Conservation (phyloP, 306 rosid species). For the Glycyrrhiza uralensis region DNA sequence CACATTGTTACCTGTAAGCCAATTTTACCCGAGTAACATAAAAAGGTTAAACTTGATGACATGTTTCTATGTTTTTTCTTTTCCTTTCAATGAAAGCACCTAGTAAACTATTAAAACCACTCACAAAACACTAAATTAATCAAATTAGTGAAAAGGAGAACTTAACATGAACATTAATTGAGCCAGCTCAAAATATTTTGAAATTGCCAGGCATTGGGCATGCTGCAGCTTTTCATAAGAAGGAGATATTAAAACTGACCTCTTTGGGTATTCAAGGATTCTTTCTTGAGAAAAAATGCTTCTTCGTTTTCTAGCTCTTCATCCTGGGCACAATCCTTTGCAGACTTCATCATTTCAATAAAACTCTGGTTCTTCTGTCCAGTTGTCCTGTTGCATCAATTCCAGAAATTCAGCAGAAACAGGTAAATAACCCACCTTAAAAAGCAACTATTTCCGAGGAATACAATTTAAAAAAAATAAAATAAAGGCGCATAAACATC, state of each 20-base stretch:
- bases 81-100: not conserved
- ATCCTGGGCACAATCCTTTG: constrained; percentile 56
- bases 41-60: not conserved
- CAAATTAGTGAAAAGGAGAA: not conserved
- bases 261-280: constrained; percentile 43
- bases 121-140: not conserved
- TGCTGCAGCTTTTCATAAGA: not conserved
- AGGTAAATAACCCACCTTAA: not conserved
- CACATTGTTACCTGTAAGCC: not conserved
- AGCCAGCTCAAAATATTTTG: not conserved
- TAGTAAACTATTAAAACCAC: not conserved
- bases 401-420: constrained; percentile 18
- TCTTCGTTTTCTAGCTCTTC: constrained; percentile 71
- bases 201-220: not conserved
- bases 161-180: not conserved
- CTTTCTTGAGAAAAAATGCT: constrained; percentile 65
- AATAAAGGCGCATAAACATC: not conserved
- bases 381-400: constrained; percentile 52
- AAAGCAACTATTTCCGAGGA: not conserved
- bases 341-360: constrained; percentile 83
- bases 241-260: constrained; percentile 35
- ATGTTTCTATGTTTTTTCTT: not conserved
- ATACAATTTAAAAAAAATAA: not conserved
- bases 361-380: constrained; percentile 79
- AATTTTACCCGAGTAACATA: not conserved